Evolutionary conservation across 2,329 filamentous ascomycete genomes (phyloP), one percentile per base, ranked within the genome.

Genomic region (Aaosphaeria pasadenensis): DNA sequence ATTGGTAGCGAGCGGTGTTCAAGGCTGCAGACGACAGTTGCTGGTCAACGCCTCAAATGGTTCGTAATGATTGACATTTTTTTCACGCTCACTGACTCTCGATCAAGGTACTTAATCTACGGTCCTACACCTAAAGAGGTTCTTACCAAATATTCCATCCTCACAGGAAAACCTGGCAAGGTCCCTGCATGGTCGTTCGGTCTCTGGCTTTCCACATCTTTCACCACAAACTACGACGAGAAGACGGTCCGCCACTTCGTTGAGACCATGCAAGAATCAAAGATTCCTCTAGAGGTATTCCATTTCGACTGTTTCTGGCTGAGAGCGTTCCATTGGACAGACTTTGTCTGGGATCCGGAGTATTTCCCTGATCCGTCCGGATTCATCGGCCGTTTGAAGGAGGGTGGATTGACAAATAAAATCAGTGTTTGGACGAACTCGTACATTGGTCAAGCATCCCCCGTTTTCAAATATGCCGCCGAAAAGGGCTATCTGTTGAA

Each of bases 241-340:
- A 66, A 76, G 17, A 89, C 86, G 0, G 86, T 89, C 29, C 82
- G 75, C 41, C 76, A 76, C 7, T 89, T 89, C 66, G 76, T 89
- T 24, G 80, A 87, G 56, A 85, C 85, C 7, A 88, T 89, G 82
- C 78, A 77, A 52, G 73, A 79, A 43, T 79, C 84, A 2, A 78
- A 81, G 41, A 86, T 85, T 11, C 82, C 84, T 0, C 77, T 89
- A 1, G 81, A 86, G 35, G 85, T 88, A 3, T 89, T 89, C 67
- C 87, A 89, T 66, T 89, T 86, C 54, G 86, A 89, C 63, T 87
- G 83, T 66, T 89, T 88, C 76, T 89, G 86, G 86, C 84, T 89
- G 77, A 84, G 84, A 52, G 84, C 82, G 1, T 89, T 88, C 63
- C 82, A 83, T 47, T 89, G 86, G 86, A 88, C 85, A 49, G 86